phyloP scores from a whole-genome alignment of 2,329 filamentous ascomycete species.

The Ophiostoma populinum region DNA sequence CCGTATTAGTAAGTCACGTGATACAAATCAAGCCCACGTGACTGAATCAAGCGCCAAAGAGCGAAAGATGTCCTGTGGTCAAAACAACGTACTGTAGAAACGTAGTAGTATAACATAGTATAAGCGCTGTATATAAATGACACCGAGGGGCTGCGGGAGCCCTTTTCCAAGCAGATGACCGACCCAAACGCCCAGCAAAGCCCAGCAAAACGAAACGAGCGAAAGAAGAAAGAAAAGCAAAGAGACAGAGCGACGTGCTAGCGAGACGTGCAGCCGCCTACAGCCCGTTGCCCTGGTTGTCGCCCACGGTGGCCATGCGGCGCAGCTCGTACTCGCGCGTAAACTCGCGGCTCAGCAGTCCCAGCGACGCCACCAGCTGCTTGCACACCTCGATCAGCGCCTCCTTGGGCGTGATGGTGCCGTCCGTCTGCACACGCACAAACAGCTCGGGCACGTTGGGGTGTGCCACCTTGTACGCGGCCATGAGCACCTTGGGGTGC shows the following conservation, averaged over 20 bases:
- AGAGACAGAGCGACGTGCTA: too few species aligned
- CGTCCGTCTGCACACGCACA: slow-evolving; percentile 83
- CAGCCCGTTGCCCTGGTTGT: slow-evolving; percentile 22
- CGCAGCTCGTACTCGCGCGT: slow-evolving; percentile 82
- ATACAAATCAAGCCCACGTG: too few species aligned
- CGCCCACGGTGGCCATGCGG: slow-evolving; percentile 59
- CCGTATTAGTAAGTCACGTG: too few species aligned
- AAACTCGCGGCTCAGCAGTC: slow-evolving; percentile 69
- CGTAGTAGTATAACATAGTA: too few species aligned
- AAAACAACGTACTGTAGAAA: too few species aligned
- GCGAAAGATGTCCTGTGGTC: too few species aligned
- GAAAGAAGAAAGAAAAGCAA: too few species aligned
- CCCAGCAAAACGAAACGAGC: not conserved
- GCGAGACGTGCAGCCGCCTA: not conserved
- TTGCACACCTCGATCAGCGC: slow-evolving; percentile 67
- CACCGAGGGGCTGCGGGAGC: too few species aligned
- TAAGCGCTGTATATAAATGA: too few species aligned
- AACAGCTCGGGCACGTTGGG: slow-evolving; percentile 44
- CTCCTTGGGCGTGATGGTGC: slow-evolving; percentile 72
- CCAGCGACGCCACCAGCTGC: slow-evolving; percentile 66
- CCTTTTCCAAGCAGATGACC: not conserved
- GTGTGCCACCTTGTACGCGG: slow-evolving; percentile 66
- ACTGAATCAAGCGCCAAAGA: too few species aligned
- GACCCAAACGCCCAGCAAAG: not conserved
- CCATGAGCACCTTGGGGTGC: slow-evolving; percentile 70